Percentiles rank a stretch among this genome's conserved stretches.
These are phyloP conservation scores for Eremothecium coryli DNA, from an alignment of 1,139 yeast species.

Conservation along the genomic window DNA sequence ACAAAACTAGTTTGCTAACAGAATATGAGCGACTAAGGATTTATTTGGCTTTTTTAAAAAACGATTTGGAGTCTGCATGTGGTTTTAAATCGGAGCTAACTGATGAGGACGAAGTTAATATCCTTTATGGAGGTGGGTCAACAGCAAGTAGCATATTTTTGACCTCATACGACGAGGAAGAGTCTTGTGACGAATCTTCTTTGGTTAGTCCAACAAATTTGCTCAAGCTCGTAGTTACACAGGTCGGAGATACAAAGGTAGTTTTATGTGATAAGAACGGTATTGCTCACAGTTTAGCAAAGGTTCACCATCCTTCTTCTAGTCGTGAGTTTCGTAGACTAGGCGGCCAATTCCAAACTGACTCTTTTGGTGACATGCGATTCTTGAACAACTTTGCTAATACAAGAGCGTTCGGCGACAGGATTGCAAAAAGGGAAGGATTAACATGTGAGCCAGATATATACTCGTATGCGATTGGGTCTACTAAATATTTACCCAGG, in stretches of 20 bases:
- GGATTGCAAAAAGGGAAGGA: slow-evolving; percentile 70
- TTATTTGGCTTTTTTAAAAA: slow-evolving; percentile 50
- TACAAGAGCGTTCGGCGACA: slow-evolving; percentile 89
- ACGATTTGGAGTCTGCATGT: slow-evolving; percentile 44
- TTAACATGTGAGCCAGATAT: slow-evolving; percentile 90
- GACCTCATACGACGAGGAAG: slow-evolving; percentile 23
- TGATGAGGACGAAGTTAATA: slow-evolving; percentile 28
- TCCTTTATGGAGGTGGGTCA: slow-evolving; percentile 50
- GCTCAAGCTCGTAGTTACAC: slow-evolving; percentile 68
- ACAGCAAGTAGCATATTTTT: slow-evolving; percentile 74
- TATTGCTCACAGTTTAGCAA: slow-evolving; percentile 66
- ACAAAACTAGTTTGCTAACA: slow-evolving; percentile 27
- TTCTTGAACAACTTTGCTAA: slow-evolving; percentile 72
- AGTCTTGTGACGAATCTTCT: slow-evolving; percentile 38
- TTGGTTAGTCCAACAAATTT: slow-evolving; percentile 60
- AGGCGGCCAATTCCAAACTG: slow-evolving; percentile 61
- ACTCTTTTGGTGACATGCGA: slow-evolving; percentile 89
- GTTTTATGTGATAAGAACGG: slow-evolving; percentile 70
- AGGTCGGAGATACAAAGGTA: slow-evolving; percentile 94
- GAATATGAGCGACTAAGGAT: slow-evolving; percentile 38
- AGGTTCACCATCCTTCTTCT: slow-evolving; percentile 80
- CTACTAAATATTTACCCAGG: slow-evolving; percentile 29
- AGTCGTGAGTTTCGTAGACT: slow-evolving; percentile 69
- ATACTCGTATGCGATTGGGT: slow-evolving; percentile 39
- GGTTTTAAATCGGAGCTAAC: slow-evolving; percentile 13